Evolutionary conservation across 495 filamentous ascomycete species (phyloP).

Genomic region (Cladorrhinum samala): DNA sequence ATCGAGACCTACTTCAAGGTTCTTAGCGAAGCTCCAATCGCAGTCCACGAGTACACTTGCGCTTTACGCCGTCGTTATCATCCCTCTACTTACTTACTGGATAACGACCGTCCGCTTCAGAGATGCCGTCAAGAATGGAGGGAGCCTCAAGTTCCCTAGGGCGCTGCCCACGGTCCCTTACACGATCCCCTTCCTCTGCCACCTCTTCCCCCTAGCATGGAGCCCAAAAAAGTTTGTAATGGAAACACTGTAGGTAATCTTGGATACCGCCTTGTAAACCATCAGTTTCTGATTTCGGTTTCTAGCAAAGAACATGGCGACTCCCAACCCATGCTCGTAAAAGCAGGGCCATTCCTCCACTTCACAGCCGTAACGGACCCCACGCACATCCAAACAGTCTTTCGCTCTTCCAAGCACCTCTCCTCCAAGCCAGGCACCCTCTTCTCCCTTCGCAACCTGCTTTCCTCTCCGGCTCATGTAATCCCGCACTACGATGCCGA

Average conservation of each 20-base stretch:
- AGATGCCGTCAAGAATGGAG: not conserved
- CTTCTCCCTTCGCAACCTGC: not conserved
- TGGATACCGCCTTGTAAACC: not conserved
- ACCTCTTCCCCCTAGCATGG: not conserved
- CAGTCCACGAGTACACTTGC: no score
- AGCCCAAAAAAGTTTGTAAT: no score
- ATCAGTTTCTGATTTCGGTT: not conserved
- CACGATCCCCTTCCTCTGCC: not conserved
- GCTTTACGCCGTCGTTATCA: no score
- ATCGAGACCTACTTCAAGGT: no score
- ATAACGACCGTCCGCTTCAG: not conserved
- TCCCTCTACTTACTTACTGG: not conserved
- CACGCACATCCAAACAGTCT: not conserved
- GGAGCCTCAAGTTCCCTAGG: not conserved
- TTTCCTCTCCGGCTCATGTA: not conserved
- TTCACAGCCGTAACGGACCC: not conserved
- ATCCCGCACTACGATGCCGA: not conserved
- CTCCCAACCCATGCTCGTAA: not conserved
- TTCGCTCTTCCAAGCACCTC: not conserved
- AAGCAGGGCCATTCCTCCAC: not conserved
- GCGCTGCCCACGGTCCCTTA: not conserved
- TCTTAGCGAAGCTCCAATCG: no score
- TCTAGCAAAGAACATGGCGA: not conserved
- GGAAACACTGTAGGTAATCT: no score
- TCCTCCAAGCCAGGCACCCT: not conserved